Conservation (phyloP, 345 rosid species). For the Camelina sativa region DNA sequence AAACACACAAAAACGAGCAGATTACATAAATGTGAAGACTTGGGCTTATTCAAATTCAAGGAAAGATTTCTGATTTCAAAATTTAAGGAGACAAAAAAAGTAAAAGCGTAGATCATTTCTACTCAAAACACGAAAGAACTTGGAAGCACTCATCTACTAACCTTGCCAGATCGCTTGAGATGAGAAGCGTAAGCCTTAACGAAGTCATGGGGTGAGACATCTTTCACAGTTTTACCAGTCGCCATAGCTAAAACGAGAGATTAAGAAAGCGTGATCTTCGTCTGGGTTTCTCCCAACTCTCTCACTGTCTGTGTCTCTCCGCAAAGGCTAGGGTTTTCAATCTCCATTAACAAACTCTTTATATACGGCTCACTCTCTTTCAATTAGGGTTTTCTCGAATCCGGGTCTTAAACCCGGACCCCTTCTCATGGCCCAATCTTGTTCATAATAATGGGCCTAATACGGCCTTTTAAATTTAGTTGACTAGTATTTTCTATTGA, state of each 20-base stretch:
- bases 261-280: conserved; percentile 2
- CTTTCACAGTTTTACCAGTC: conserved; percentile 71
- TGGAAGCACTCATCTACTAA: conserved; percentile 24
- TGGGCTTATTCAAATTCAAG: background rate
- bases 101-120: background rate
- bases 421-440: conserved; percentile 19
- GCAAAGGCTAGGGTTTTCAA: conserved; percentile 42
- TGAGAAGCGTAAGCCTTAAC: conserved; percentile 82
- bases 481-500: background rate
- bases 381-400: conserved; percentile 44
- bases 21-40: background rate
- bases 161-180: conserved; percentile 95
- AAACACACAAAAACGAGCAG: too few relatives aligned
- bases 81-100: background rate
- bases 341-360: background rate
- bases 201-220: conserved; percentile 86
- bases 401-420: conserved; percentile 24
- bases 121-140: background rate
- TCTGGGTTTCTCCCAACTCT: conserved; percentile 20
- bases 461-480: background rate
- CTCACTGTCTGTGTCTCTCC: conserved; percentile 36
- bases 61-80: background rate
- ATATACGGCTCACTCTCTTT: conserved; percentile 6
- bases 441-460: background rate
- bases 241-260: conserved; percentile 48